Evolutionary conservation across 1,139 yeast species (phyloP).

Genomic region (Nadsonia starkeyi-henricii): DNA sequence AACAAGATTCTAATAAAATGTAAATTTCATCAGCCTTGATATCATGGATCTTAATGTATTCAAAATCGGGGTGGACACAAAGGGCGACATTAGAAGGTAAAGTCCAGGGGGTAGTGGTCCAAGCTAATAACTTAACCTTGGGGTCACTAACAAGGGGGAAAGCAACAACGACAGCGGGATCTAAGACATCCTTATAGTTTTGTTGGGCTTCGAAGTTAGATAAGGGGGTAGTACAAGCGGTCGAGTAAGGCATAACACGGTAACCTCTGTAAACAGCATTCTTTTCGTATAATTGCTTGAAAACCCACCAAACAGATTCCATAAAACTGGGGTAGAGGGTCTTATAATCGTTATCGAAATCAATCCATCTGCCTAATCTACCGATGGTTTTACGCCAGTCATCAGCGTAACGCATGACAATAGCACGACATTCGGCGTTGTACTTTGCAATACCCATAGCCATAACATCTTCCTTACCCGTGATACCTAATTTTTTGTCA

Average conservation of each 20-base stretch:
- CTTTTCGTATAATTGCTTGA: constrained; percentile 73
- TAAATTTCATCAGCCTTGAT: constrained; percentile 71
- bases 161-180: constrained; percentile 90
- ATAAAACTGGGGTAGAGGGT: constrained; percentile 88
- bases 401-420: constrained; percentile 91
- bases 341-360: constrained; percentile 95
- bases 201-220: constrained; percentile 98
- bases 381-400: constrained; percentile 92
- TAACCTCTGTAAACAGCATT: constrained; percentile 85
- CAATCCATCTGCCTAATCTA: constrained; percentile 97
- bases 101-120: constrained; percentile 99
- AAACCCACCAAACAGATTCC: constrained; percentile 99
- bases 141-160: constrained; percentile 74
- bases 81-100: constrained; percentile 86
- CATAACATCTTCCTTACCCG: constrained; percentile 89
- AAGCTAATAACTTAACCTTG: constrained; percentile 74
- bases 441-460: constrained; percentile 86
- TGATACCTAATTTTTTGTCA: constrained; percentile 91
- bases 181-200: constrained; percentile 91
- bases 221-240: constrained; percentile 92
- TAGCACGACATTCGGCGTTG: constrained; percentile 86
- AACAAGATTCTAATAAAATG: constrained; percentile 68
- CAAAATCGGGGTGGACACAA: constrained; percentile 83
- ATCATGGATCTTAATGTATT: constrained; percentile 82
- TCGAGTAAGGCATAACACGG: constrained; percentile 97